phyloP scores from a whole-genome alignment of 2,329 filamentous ascomycete species.

The Paraphaeosphaeria sporulosa region DNA sequence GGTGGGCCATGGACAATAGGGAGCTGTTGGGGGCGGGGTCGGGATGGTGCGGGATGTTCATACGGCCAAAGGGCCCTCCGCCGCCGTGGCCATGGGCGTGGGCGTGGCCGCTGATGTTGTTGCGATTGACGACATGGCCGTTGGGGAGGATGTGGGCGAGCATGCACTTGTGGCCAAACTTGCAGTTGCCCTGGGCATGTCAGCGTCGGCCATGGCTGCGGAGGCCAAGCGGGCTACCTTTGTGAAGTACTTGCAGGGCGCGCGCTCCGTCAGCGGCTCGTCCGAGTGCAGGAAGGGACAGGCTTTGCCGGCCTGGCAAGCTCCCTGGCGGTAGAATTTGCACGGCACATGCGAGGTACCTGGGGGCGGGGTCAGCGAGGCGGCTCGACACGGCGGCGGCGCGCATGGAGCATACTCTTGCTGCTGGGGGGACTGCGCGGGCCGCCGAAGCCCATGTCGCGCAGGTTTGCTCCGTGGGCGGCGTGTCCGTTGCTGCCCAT shows the following conservation, averaged over 20 bases:
- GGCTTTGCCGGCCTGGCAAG: constrained; percentile 93
- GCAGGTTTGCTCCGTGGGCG: constrained; percentile 38
- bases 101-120: constrained; percentile 46
- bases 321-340: constrained; percentile 98
- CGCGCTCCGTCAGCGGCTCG: constrained; percentile 81
- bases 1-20: constrained; percentile 64
- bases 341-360: constrained; percentile 97
- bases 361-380: constrained; percentile 50
- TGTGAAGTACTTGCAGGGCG: constrained; percentile 97
- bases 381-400: not conserved
- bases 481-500: constrained; percentile 38
- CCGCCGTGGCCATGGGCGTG: constrained; percentile 56
- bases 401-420: constrained; percentile 52
- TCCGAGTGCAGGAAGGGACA: constrained; percentile 97
- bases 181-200: constrained; percentile 84
- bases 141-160: constrained; percentile 95
- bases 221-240: constrained; percentile 70
- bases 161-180: constrained; percentile 97
- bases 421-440: constrained; percentile 59
- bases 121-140: constrained; percentile 86
- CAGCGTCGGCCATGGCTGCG: not conserved
- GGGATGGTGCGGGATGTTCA: constrained; percentile 70
- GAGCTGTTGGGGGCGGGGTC: constrained; percentile 78
- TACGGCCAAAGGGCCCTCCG: constrained; percentile 72
- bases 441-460: constrained; percentile 49